These are phyloP conservation scores for Vicia sativa DNA, from an alignment of 306 rosid genomes.

Conservation along the genomic window DNA sequence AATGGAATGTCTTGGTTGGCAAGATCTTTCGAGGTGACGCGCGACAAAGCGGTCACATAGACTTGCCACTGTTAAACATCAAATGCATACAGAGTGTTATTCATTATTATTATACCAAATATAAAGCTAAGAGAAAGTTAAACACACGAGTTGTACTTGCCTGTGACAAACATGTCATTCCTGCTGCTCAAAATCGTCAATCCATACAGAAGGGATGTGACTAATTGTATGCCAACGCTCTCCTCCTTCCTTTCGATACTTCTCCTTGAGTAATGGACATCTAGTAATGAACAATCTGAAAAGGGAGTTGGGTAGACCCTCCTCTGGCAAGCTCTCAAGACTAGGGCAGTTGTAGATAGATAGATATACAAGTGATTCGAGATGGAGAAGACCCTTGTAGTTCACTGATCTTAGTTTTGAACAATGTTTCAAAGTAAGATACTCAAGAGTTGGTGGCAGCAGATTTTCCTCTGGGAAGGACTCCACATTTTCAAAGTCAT, in stretches of 20 bases:
- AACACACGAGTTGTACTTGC: too few species aligned
- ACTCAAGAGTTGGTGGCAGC: conserved; percentile 13
- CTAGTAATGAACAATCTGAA: accelerated
- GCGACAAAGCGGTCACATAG: too few species aligned
- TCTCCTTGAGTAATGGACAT: background rate
- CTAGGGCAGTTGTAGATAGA: accelerated
- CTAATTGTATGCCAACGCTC: conserved; percentile 28
- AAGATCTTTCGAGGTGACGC: too few species aligned
- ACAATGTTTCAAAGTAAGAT: accelerated
- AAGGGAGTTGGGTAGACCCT: conserved; percentile 32
- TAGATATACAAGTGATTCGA: conserved; percentile 28
- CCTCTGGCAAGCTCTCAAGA: conserved; percentile 32
- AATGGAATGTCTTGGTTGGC: too few species aligned
- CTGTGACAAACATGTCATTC: background rate
- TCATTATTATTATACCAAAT: too few species aligned
- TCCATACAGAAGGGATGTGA: conserved; percentile 3
- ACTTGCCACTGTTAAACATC: too few species aligned
- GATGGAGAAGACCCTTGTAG: conserved; percentile 31
- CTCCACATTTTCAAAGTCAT: background rate
- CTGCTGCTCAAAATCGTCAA: background rate
- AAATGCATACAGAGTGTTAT: too few species aligned
- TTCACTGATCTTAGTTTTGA: conserved; percentile 25
- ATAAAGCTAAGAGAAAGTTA: too few species aligned
- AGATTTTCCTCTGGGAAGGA: conserved; percentile 28
- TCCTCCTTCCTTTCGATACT: conserved; percentile 10